Conservation (phyloP, 1,139 yeast species). For the Arxiozyma bovina region DNA sequence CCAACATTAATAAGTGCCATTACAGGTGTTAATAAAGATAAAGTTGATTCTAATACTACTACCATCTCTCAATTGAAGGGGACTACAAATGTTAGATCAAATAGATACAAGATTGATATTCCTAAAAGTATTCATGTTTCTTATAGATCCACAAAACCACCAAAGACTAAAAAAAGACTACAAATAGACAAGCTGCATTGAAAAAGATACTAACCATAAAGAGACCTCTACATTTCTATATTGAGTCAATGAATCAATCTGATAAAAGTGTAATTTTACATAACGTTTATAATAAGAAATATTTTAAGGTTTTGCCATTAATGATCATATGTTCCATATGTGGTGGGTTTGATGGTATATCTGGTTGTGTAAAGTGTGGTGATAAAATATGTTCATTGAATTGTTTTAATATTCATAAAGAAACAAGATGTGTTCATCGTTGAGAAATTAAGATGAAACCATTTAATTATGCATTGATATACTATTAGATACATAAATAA, state of each 20-base stretch:
- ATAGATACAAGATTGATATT: slow-evolving; percentile 23
- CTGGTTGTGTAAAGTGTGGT: slow-evolving; percentile 29
- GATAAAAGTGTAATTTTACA: slow-evolving; percentile 26
- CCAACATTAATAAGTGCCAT: slow-evolving; percentile 25
- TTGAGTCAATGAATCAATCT: slow-evolving; percentile 28
- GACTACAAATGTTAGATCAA: slow-evolving; percentile 9
- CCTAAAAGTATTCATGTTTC: slow-evolving; percentile 24
- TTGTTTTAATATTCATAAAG: slow-evolving; percentile 29
- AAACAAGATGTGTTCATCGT: slow-evolving; percentile 27
- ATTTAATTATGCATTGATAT: background rate
- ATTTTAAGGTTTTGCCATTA: slow-evolving; percentile 28
- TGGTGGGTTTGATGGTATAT: slow-evolving; percentile 28
- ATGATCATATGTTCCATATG: slow-evolving; percentile 30
- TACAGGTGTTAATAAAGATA: slow-evolving; percentile 27
- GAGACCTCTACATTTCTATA: slow-evolving; percentile 26
- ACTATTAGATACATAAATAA: background rate
- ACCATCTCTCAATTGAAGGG: slow-evolving; percentile 8
- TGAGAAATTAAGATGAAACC: background rate
- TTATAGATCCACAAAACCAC: slow-evolving; percentile 30
- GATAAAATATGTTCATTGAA: slow-evolving; percentile 29
- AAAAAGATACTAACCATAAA: slow-evolving; percentile 26
- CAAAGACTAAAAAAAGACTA: slow-evolving; percentile 24
- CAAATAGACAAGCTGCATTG: slow-evolving; percentile 27
- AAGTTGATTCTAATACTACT: slow-evolving; percentile 21
- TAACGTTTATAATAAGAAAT: slow-evolving; percentile 29